Evolutionary conservation across 768 basidiomycete genomes (phyloP).

Genomic region (Clavaria fumosa): DNA sequence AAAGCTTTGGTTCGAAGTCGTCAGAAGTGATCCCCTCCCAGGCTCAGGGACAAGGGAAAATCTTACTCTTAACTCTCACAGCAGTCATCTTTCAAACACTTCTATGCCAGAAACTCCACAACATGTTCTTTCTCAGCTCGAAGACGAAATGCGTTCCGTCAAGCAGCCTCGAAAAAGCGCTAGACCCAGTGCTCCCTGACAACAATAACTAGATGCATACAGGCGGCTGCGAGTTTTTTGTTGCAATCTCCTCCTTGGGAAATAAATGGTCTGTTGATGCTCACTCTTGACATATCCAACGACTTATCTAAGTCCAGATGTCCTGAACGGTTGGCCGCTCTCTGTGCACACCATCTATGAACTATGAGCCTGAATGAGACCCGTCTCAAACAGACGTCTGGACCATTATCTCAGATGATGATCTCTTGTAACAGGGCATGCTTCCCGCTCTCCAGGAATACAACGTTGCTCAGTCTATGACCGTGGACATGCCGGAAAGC

Average conservation of each 20-base stretch:
- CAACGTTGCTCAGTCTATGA: slow-evolving; percentile 77
- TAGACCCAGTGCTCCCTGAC: no score
- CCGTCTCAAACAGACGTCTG: slow-evolving; percentile 52
- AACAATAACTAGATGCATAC: slow-evolving; percentile 24
- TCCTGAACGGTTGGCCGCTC: no score
- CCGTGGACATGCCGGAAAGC: slow-evolving; percentile 67
- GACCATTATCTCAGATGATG: slow-evolving; percentile 78
- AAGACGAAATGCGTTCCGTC: no score
- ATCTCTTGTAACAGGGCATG: slow-evolving; percentile 61
- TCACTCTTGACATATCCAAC: slow-evolving; percentile 23
- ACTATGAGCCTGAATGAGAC: neutral
- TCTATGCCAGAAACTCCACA: no score
- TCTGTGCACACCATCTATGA: slow-evolving; percentile 4
- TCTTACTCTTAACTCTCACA: no score
- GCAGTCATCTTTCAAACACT: no score
- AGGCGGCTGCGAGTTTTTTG: slow-evolving; percentile 63
- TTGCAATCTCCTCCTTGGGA: slow-evolving; percentile 90
- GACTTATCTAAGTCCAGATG: neutral
- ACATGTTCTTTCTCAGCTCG: no score
- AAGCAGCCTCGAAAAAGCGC: no score
- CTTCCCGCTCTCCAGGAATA: slow-evolving; percentile 69
- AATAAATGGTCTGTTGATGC: slow-evolving; percentile 78
- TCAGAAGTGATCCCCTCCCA: no score
- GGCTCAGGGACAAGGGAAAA: no score
- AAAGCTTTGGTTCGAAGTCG: no score